Base-by-base conservation (phyloP, 2,329 filamentous ascomycete genomes). In the Aureobasidium sp. region DNA sequence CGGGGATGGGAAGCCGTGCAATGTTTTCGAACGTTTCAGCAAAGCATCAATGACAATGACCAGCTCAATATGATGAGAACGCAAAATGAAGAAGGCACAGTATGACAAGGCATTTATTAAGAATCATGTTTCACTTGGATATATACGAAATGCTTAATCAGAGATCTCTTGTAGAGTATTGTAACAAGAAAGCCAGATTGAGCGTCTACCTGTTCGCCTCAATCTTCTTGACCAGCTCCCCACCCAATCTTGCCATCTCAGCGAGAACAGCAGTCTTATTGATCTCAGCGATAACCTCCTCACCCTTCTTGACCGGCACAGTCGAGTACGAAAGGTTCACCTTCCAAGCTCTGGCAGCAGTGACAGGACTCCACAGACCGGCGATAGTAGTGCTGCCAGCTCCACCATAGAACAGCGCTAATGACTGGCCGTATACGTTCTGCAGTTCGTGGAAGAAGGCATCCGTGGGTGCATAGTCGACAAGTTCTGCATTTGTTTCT, bases 321-420 rank as follows among this genome's bases (percentile, higher is more conserved):
- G 85, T 86, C 9, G 85, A 86, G 72, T 87, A 90, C 1, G 85
- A 81, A 70, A 92, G 71, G 62, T 87, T 88, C 16, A 89, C 81
- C 65, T 87, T 88, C 78, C 91, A 92, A 13, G 77, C 75, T 65
- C 89, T 81, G 63, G 70, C 69, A 16, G 76, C 77, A 5, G 75
- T 75, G 49, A 76, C 72, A 0, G 86, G 86, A 69, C 83, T 87
- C 86, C 86, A 89, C 47, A 89, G 69, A 0, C 85, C 86, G 11
- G 81, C 82, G 70, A 89, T 81, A 7, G 81, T 70, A 62, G 84
- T 79, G 29, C 85, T 80, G 2, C 79, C 77, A 1, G 79, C 72
- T 5, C 76, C 79, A 34, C 91, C 87, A 65, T 86, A 82, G 78
- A 97, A 97, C 74, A 97, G 90, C 2, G 97, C 77, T 37, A 96